Percentiles rank a stretch among this genome's conserved stretches.
These are phyloP conservation scores for Leptoxyphium fumago DNA, from an alignment of 2,329 filamentous ascomycete genomes.

Conservation along the genomic window DNA sequence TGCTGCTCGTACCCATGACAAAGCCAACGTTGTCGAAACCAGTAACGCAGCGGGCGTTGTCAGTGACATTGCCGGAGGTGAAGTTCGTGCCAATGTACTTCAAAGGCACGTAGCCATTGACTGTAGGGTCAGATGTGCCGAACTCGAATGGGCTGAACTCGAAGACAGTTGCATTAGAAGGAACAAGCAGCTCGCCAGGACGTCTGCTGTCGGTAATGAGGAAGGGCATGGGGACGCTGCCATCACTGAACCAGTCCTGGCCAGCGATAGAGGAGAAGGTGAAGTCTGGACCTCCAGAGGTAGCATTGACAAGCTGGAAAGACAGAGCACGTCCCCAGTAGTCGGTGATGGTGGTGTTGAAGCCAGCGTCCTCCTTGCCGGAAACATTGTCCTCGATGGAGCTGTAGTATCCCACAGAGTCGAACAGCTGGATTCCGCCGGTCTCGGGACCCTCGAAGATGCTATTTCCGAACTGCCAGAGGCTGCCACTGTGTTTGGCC, in stretches of 20 bases:
- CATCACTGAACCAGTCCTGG: constrained; percentile 46
- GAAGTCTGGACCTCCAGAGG: constrained; percentile 56
- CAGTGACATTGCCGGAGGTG: constrained; percentile 42
- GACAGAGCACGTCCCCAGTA: constrained; percentile 77
- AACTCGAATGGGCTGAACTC: constrained; percentile 73
- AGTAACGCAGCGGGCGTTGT: constrained; percentile 47
- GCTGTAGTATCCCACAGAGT: constrained; percentile 47
- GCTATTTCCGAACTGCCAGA: constrained; percentile 50
- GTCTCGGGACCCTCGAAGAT: constrained; percentile 45
- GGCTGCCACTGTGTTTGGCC: constrained; percentile 18
- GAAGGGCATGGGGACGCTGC: constrained; percentile 55
- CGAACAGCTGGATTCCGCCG: constrained; percentile 37
- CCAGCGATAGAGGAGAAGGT: constrained; percentile 70
- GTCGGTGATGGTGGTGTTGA: constrained; percentile 63
- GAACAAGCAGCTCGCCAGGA: constrained; percentile 46
- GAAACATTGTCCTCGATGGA: constrained; percentile 44
- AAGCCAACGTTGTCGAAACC: constrained; percentile 76
- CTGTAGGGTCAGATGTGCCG: constrained; percentile 59
- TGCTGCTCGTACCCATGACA: constrained; percentile 73
- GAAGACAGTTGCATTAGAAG: constrained; percentile 58
- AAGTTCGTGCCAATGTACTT: constrained; percentile 63
- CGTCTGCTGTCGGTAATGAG: constrained; percentile 54
- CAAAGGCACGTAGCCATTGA: constrained; percentile 56
- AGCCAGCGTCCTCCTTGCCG: constrained; percentile 49
- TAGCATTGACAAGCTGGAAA: constrained; percentile 69